These are phyloP conservation scores for Amanita exitialis DNA, from an alignment of 768 basidiomycete species.

Conservation along the genomic window DNA sequence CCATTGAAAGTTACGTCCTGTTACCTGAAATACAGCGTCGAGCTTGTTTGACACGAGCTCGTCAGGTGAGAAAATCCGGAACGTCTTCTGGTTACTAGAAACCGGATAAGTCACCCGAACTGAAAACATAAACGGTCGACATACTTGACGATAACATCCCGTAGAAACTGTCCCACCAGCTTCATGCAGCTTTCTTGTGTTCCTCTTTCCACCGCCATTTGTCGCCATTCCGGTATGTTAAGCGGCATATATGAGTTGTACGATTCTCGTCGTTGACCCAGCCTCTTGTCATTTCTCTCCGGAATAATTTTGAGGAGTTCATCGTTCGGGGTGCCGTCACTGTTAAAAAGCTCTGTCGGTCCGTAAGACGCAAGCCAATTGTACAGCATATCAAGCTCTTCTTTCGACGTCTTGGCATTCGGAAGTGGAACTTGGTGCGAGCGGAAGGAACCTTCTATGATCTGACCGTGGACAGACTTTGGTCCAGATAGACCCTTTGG, in stretches of 20 bases:
- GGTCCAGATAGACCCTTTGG: slow-evolving; percentile 80
- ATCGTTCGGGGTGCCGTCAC: slow-evolving; percentile 38
- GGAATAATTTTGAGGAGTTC: slow-evolving; percentile 58
- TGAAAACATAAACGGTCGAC: slow-evolving; percentile 10
- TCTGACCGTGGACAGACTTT: slow-evolving; percentile 53
- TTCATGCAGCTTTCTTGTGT: slow-evolving; percentile 73
- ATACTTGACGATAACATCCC: slow-evolving; percentile 45
- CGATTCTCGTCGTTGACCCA: slow-evolving; percentile 63
- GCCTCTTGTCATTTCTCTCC: slow-evolving; percentile 39
- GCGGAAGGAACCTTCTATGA: slow-evolving; percentile 73
- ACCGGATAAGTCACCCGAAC: not conserved
- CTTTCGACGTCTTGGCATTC: slow-evolving; percentile 47
- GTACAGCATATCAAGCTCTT: slow-evolving; percentile 55
- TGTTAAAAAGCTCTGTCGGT: slow-evolving; percentile 55
- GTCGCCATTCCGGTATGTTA: slow-evolving; percentile 54
- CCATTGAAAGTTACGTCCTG: slow-evolving; percentile 79
- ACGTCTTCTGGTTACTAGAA: slow-evolving; percentile 57
- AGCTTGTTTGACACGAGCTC: slow-evolving; percentile 85
- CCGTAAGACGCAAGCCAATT: slow-evolving; percentile 69
- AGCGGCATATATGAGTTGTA: slow-evolving; percentile 57
- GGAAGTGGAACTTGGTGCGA: slow-evolving; percentile 89
- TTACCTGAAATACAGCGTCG: slow-evolving; percentile 63
- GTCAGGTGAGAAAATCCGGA: slow-evolving; percentile 89
- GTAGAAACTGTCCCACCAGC: slow-evolving; percentile 45
- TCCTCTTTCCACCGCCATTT: slow-evolving; percentile 40